Evolutionary conservation across 164 flowering plant species (phyloP), one percentile per base, ranked within the genome.

Genomic region (Platanus orientalis): DNA sequence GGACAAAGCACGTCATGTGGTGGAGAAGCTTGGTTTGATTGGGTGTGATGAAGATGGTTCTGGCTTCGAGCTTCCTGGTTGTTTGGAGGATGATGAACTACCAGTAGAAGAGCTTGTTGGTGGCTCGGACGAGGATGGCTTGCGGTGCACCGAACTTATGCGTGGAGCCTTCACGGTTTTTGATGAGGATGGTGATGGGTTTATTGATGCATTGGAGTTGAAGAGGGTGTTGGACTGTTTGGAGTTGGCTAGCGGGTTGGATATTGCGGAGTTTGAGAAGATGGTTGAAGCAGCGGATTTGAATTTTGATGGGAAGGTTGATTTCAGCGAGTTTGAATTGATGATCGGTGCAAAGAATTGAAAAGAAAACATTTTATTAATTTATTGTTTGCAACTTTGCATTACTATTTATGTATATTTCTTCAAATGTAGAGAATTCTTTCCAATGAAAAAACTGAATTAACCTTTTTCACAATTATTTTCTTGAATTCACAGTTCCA

Each of bases 141-240:
- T 54, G 27, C 28, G 53, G 48, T 65, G 58, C 1, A 27, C 45
- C 17, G 79, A 79, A 66, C 63, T 81, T 27, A 57, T 81, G 47
- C 67, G 42, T 5, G 74, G 68, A 44, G 92, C 92, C 1, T 84
- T 86, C 62, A 76, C 66, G 32, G 81, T 86, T 7, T 86, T 86
- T 62, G 91, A 86, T 56, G 71, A 66, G 65, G 81, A 86, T 58
- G 84, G 86, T 0, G 73, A 86, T 68, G 92, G 92, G 23, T 84
- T 65, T 42, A 86, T 86, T 44, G 84, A 79, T 9, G 83, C 80
- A 1, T 16, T 39, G 32, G 89, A 82, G 68, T 58, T 86, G 68
- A 76, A 84, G 75, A 78, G 79, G 52, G 84, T 86, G 58, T 63
- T 86, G 21, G 78, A 75, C 28, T 75, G 81, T 53, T 51, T 86